Evolutionary conservation across 2,329 filamentous ascomycete genomes (phyloP), one percentile per base, ranked within the genome.

Genomic region (Microdochium nivale): DNA sequence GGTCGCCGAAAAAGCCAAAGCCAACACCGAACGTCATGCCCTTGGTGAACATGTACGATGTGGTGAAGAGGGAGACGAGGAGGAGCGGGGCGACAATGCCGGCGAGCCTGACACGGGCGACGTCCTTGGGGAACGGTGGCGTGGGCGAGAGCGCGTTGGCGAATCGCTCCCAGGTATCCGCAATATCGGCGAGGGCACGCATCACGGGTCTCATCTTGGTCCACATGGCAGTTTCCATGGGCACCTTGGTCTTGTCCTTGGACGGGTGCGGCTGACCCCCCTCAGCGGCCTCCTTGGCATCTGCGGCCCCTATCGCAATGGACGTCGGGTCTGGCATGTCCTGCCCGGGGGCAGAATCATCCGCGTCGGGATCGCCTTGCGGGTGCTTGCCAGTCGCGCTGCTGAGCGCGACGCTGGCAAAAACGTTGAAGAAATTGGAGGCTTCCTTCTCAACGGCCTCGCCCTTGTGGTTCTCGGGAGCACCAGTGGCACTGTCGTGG

Each of bases 391-490:
- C 88, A 0, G 84, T 83, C 2, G 87, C 88, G 58, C 86, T 88
- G 48, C 84, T 86, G 19, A 92, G 69, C 1, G 87, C 84, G 4
- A 94, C 80, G 27, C 81, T 78, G 9, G 84, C 81, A 50, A 94
- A 83, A 32, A 84, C 80, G 51, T 84, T 85, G 53, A 94, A 84
- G 55, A 95, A 85, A 62, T 90, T 91, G 59, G 80, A 85, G 1
- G 90, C 90, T 65, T 95, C 89, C 54, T 87, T 81, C 64, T 95
- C 89, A 1, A 90, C 86, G 0, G 88, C 87, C 64, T 94, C 88
- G 25, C 90, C 89, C 63, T 89, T 86, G 68, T 89, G 81, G 57
- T 89, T 88, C 64, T 95, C 88, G 0, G 88, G 86, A 0, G 89
- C 89, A 1, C 89, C 90, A 0, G 89, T 95, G 0, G 86, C 78